Evolutionary conservation across 23 red algal genomes (phyloP), one percentile per base, ranked within the genome.

Genomic region (Gracilariopsis chorda): DNA sequence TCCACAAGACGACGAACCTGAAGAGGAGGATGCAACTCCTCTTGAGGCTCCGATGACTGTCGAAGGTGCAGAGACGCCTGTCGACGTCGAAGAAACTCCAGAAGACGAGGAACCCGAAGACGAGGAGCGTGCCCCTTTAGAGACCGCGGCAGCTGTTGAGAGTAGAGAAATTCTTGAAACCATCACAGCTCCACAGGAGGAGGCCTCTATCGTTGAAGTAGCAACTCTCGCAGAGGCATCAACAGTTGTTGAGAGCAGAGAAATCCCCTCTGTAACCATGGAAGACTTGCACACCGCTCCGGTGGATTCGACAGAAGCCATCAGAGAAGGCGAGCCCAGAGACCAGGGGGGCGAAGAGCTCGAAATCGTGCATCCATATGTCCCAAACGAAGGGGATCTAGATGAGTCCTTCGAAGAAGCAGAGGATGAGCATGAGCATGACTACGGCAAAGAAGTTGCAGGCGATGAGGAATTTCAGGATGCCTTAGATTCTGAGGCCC

Each of bases 401-500:
- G 80, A 64, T 28, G 57, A 67, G 34, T 48, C 58, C 24, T 49
- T 65, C 7, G 80, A 82, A 16, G 78, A 61, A 43, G 80, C 14
- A 46, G 80, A 42, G 33, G 55, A 34, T 16, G 58, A 55, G 41
- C 7, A 20, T 8, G 48, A 80, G 24, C 35, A 60, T 19, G 47
- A 33, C 5, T 55, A 55, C 51, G 17, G 17, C n/a, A n/a, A 55
- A 55, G n/a, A 55, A n/a, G 51, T 19, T 16, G 51, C n/a, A 55
- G 17, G n/a, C 16, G n/a, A 16, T 55, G 51, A 16, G 51, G 51
- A 55, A 19, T 19, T 16, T 19, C 17, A 55, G 51, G n/a, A 19
- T 16, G 51, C 16, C 0, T 16, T n/a, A n/a, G 51, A 55, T 19
- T 55, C 51, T 19, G 51, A n/a, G 51, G n/a, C 0, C n/a, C n/a